Conservation (phyloP, 192 early-diverging fungal species). For the Bifiguratus adelaidae region DNA sequence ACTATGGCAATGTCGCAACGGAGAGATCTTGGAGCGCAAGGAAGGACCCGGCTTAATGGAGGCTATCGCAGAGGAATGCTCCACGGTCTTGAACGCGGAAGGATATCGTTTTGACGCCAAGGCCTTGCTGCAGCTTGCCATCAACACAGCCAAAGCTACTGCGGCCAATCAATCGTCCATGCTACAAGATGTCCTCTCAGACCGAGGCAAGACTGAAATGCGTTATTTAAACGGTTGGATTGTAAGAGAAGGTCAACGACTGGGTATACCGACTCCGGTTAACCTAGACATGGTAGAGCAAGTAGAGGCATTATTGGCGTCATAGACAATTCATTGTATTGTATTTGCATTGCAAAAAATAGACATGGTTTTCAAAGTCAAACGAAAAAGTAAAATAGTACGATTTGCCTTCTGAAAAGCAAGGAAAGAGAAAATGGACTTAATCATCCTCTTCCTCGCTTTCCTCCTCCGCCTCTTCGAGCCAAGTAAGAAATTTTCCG, state of each 20-base stretch:
- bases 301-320: no score
- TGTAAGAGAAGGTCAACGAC: conserved; percentile 2
- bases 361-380: no score
- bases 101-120: conserved; percentile 15
- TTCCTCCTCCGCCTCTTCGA: conserved; percentile 80
- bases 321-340: no score
- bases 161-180: conserved; percentile 39
- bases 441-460: conserved; percentile 43
- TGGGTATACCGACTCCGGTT: background rate
- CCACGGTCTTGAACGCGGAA: conserved; percentile 19
- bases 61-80: conserved; percentile 11
- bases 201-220: conserved; percentile 30
- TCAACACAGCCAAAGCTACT: conserved; percentile 20
- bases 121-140: conserved; percentile 22
- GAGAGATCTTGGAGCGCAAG: conserved; percentile 21
- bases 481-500: conserved; percentile 84
- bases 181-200: conserved; percentile 27
- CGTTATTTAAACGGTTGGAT: conserved; percentile 43
- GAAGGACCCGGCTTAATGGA: conserved; percentile 9
- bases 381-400: no score
- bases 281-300: no score
- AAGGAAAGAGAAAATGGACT: no score
- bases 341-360: no score
- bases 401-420: no score
- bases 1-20: conserved; percentile 42